A percentile compares a stretch with the other conserved stretches of the same genome.
phyloP scores from a whole-genome alignment of 768 basidiomycete genomes.

The Leccinum longicurvipes region DNA sequence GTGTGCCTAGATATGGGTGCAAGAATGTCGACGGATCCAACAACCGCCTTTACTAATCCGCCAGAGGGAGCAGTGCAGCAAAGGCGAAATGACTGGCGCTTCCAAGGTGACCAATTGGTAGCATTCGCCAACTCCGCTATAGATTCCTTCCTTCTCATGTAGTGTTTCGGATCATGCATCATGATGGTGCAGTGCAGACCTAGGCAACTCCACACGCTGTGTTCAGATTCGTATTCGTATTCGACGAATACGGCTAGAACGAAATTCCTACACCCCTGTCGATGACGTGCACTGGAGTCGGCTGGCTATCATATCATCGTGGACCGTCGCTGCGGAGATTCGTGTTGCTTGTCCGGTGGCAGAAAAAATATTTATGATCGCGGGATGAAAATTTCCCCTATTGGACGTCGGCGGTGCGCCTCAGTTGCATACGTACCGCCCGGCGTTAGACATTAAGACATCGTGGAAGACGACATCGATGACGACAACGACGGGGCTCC shows the following conservation, averaged over 20 bases:
- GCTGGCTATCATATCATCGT: neutral
- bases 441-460: neutral
- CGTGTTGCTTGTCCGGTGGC: neutral
- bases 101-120: neutral
- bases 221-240: conserved; percentile 3
- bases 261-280: conserved; percentile 1
- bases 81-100: neutral
- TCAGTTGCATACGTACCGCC: neutral
- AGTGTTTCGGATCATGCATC: conserved; percentile 11
- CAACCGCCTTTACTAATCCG: too few species aligned
- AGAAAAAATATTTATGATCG: neutral
- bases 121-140: neutral
- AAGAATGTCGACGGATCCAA: neutral
- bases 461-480: neutral
- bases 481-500: neutral
- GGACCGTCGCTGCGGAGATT: conserved; percentile 4
- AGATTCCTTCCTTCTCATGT: neutral
- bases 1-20: neutral
- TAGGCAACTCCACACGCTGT: conserved; percentile 1
- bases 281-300: conserved; percentile 4
- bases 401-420: neutral
- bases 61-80: neutral
- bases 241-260: conserved; percentile 10
- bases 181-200: conserved; percentile 4
- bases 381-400: neutral